Evolutionary conservation across 768 basidiomycete genomes (phyloP).

Genomic region (Hericium erinaceus): DNA sequence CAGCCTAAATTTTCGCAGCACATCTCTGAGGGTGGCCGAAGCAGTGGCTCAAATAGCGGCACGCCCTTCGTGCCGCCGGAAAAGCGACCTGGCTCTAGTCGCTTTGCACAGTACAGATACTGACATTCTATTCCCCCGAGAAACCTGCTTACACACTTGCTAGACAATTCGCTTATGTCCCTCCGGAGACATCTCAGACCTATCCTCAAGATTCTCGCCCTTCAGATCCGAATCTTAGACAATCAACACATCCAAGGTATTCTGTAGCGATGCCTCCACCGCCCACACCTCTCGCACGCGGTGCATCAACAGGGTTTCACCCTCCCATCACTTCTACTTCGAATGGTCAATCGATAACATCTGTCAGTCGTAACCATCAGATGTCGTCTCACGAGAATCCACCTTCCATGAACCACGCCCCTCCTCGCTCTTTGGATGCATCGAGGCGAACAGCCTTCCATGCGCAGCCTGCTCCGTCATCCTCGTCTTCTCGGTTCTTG

Average conservation of each 20-base stretch:
- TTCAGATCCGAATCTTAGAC: background rate
- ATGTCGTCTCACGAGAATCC: slow-evolving; percentile 19
- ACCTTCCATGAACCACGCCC: slow-evolving; percentile 14
- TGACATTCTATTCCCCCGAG: background rate
- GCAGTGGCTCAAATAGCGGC: background rate
- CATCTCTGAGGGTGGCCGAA: slow-evolving; percentile 1
- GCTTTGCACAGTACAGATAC: slow-evolving; percentile 37
- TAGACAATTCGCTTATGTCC: slow-evolving; percentile 64
- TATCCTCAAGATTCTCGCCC: slow-evolving; percentile 25
- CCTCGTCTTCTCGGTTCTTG: background rate
- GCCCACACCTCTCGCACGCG: slow-evolving; percentile 30
- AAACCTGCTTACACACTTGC: background rate
- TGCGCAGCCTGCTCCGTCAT: background rate
- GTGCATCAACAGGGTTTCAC: too few relatives aligned
- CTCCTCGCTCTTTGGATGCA: slow-evolving; percentile 12
- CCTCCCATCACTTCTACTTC: background rate
- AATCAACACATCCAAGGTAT: slow-evolving; percentile 4
- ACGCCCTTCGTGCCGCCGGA: background rate
- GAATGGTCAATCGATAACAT: background rate
- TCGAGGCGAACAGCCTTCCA: background rate
- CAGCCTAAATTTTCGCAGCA: slow-evolving; percentile 32
- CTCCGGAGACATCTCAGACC: slow-evolving; percentile 34
- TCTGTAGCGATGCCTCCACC: slow-evolving; percentile 42
- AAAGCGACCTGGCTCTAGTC: slow-evolving; percentile 41
- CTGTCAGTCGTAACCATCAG: background rate